Evolutionary conservation across 805 yeast genomes (phyloP).

Genomic region (Candida sithepensis): DNA sequence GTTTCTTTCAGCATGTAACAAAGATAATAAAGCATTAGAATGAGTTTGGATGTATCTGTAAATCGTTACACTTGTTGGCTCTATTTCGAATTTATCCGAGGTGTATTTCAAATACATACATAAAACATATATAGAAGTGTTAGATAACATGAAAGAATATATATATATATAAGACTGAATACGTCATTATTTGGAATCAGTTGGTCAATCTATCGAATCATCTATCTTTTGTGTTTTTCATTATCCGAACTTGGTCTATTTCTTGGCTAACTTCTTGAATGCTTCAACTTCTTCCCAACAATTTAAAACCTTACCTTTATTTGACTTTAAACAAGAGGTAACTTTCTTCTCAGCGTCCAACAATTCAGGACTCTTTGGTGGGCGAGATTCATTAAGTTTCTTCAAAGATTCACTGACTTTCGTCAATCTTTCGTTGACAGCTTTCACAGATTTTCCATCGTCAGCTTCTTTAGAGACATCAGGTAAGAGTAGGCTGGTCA

Average conservation of each 20-base stretch:
- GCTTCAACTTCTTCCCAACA: constrained; percentile 79
- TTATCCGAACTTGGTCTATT: background rate
- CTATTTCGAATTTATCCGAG: no score
- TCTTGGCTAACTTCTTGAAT: constrained; percentile 54
- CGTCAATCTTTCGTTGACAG: constrained; percentile 32
- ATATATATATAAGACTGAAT: background rate
- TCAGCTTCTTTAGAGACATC: constrained; percentile 29
- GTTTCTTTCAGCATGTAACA: no score
- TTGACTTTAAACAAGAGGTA: constrained; percentile 56
- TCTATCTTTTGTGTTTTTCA: no score
- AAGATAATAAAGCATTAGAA: background rate
- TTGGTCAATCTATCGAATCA: constrained; percentile 1
- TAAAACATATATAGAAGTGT: no score
- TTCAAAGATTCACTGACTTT: constrained; percentile 33
- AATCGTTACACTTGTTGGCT: background rate
- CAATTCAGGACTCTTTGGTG: constrained; percentile 37
- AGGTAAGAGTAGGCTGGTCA: constrained; percentile 39
- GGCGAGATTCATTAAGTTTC: constrained; percentile 28
- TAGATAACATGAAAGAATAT: background rate
- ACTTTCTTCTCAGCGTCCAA: constrained; percentile 47
- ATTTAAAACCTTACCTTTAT: constrained; percentile 63
- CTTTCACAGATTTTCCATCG: constrained; percentile 16
- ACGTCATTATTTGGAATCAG: background rate
- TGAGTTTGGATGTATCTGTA: background rate
- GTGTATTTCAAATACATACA: no score